phyloP scores from a whole-genome alignment of 495 filamentous ascomycete species.

The Penicillium fimorum region DNA sequence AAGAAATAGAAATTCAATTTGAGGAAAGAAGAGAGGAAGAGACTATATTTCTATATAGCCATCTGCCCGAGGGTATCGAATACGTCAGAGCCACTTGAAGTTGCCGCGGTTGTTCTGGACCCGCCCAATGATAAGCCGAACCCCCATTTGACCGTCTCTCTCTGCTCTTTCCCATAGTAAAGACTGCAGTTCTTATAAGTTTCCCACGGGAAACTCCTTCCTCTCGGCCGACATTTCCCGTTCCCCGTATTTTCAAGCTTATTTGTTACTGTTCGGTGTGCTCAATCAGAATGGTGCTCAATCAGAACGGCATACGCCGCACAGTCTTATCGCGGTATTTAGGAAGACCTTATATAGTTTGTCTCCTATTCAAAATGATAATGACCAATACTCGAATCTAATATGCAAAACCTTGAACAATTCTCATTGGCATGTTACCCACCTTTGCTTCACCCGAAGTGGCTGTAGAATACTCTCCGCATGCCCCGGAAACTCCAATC shows the following conservation, averaged over 20 bases:
- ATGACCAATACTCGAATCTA: background rate
- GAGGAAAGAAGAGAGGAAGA: background rate
- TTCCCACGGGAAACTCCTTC: conserved; percentile 37
- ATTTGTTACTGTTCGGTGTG: too few relatives aligned
- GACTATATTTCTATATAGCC: conserved; percentile 26
- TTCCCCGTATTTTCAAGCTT: conserved; percentile 8
- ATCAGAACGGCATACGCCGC: conserved; percentile 27
- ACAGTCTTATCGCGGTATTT: conserved; percentile 18
- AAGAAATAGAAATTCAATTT: background rate
- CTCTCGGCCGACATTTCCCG: conserved; percentile 38
- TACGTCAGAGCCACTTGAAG: conserved; percentile 36
- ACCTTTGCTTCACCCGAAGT: conserved; percentile 12
- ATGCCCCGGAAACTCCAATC: conserved; percentile 9
- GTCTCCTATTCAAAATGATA: background rate
- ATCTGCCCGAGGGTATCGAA: conserved; percentile 26
- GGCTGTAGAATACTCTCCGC: conserved; percentile 1
- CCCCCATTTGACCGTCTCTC: conserved; percentile 6
- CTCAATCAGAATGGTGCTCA: conserved; percentile 2
- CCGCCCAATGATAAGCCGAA: conserved; percentile 17
- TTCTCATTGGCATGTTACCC: background rate
- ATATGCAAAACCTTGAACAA: background rate
- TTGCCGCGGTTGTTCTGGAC: conserved; percentile 35
- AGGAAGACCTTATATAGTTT: conserved; percentile 15
- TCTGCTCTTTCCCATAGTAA: too few relatives aligned
- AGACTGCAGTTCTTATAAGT: conserved; percentile 14